Evolutionary conservation across 768 basidiomycete genomes (phyloP), one percentile per base, ranked within the genome.

Genomic region (Grammothele lineata): DNA sequence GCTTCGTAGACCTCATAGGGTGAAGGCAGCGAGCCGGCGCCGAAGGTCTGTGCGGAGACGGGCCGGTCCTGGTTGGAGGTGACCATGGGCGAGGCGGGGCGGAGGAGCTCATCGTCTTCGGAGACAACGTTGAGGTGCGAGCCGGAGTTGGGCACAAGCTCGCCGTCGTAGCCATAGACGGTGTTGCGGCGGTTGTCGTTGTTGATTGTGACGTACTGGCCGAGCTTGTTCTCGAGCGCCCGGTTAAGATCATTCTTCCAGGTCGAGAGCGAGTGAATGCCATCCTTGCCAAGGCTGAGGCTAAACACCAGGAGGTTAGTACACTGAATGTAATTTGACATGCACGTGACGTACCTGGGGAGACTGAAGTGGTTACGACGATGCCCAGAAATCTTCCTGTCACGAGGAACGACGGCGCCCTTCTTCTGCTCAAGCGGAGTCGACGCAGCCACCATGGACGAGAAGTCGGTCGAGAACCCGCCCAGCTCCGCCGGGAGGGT

Each of bases 301-400:
- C 84, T 87, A 46, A 6, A n/a, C n/a, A n/a, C n/a, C 6, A 19
- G 8, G 8, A 19, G 8, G n/a, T 36, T n/a, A 36, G 35, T n/a
- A 8, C 35, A n/a, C 7, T 8, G 35, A 8, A 36, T n/a, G 7
- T 8, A 7, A 36, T 36, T 8, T 8, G 6, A 17, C 35, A 36
- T n/a, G 15, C n/a, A 9, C n/a, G 21, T 11, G 4, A 56, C 53
- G 54, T 47, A 82, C 83, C 83, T 85, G 1, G 83, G 81, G 47
- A 86, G 67, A 67, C 83, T 84, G 63, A 77, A 77, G 55, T 82
- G 81, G 40, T 80, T 75, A 56, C 72, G 75, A 63, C 76, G 82
- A 64, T 83, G 81, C 36, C 62, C 63, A 24, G 78, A 76, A 24
- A 61, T 65, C 62, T 78, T 83, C 60, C 68, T 58, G 15, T 68